Percentiles rank a stretch among this genome's conserved stretches.
phyloP scores from a whole-genome alignment of 2,329 filamentous ascomycete genomes.

The Paraphoma sp. region DNA sequence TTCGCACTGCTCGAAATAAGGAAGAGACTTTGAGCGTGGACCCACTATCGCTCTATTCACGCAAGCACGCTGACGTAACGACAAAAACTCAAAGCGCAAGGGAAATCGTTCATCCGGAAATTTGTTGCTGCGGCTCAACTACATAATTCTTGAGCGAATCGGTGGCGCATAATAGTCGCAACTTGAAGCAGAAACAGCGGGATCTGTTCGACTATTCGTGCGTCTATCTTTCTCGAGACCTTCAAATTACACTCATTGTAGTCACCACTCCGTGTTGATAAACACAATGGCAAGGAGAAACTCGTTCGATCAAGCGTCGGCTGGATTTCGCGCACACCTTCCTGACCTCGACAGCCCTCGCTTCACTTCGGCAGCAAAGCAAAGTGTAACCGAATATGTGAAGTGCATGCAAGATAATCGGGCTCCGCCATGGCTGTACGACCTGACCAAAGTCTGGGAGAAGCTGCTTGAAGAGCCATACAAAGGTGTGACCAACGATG shows the following conservation, averaged over 20 bases:
- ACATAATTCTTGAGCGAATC: not conserved
- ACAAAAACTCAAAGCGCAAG: not conserved
- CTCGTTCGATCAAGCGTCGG: conserved; percentile 35
- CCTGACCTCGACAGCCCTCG: conserved; percentile 67
- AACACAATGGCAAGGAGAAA: conserved; percentile 21
- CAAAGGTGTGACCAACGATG: conserved; percentile 73
- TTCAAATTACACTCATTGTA: too few relatives aligned
- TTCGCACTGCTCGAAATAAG: conserved; percentile 6
- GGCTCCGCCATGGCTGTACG: conserved; percentile 68
- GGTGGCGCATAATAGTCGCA: not conserved
- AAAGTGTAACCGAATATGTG: conserved; percentile 69
- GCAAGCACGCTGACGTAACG: not conserved
- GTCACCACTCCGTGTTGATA: too few relatives aligned
- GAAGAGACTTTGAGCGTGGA: not conserved
- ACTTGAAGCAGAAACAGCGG: not conserved
- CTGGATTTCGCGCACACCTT: conserved; percentile 63
- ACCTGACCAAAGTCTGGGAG: conserved; percentile 47
- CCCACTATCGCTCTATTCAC: not conserved
- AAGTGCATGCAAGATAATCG: conserved; percentile 64
- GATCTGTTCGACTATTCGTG: not conserved
- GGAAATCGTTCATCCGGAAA: conserved; percentile 19
- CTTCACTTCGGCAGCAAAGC: conserved; percentile 68
- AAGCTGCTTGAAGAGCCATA: conserved; percentile 66
- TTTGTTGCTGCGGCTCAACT: not conserved
- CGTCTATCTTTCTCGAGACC: too few relatives aligned